Conservation (phyloP, 345 rosid genomes). For the Camelina sativa region DNA sequence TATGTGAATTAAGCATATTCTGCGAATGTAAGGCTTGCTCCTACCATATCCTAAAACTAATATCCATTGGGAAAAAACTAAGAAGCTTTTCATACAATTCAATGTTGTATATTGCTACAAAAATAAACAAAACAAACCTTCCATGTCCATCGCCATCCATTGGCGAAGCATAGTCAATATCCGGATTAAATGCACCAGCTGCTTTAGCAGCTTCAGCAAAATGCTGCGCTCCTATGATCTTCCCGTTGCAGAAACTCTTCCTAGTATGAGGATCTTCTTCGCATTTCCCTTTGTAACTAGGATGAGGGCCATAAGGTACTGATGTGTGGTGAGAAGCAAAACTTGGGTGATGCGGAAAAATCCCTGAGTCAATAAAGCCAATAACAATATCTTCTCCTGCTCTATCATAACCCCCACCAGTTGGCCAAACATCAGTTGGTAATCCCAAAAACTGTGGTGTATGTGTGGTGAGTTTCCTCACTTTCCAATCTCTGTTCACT, state of each 20-base stretch:
- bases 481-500: constrained; percentile 97
- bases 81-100: background rate
- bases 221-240: constrained; percentile 98
- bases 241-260: constrained; percentile 80
- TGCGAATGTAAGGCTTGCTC: background rate
- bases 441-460: constrained; percentile 97
- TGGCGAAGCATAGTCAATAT: constrained; percentile 89
- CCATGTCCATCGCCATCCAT: constrained; percentile 99
- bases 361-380: constrained; percentile 96
- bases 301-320: constrained; percentile 86
- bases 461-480: constrained; percentile 90
- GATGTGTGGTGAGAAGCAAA: constrained; percentile 67
- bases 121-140: constrained; percentile 56
- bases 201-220: constrained; percentile 97
- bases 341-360: constrained; percentile 91
- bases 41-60: background rate
- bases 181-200: constrained; percentile 87
- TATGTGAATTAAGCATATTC: background rate
- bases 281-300: constrained; percentile 90
- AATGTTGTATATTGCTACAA: background rate
- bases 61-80: background rate
- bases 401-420: constrained; percentile 93
- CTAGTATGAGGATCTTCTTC: constrained; percentile 81
- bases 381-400: constrained; percentile 97
- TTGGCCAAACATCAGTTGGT: constrained; percentile 99